Evolutionary conservation across 164 flowering plant genomes (phyloP).

Genomic region (Kingdonia uniflora): DNA sequence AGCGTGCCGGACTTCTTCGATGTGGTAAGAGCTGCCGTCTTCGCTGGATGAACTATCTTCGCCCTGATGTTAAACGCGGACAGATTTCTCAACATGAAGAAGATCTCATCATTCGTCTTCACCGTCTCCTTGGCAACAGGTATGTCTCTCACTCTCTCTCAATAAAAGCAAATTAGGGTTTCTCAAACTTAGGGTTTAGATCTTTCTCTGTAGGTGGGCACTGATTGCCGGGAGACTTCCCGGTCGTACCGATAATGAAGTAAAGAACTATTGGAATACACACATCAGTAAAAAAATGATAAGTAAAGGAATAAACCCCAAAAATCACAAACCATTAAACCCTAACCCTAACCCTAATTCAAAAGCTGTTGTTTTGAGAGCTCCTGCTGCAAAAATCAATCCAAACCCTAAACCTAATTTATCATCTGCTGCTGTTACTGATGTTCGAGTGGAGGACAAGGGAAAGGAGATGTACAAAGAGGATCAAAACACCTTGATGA

Average conservation of each 20-base stretch:
- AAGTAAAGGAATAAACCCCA: slow-evolving; percentile 63
- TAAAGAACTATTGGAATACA: slow-evolving; percentile 75
- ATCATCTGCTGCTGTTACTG: neutral
- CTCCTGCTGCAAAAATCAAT: neutral
- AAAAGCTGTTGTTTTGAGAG: neutral
- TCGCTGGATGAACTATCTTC: slow-evolving; percentile 74
- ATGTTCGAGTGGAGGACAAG: neutral
- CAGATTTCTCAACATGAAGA: slow-evolving; percentile 65
- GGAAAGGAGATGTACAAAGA: neutral
- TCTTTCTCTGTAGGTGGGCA: slow-evolving; percentile 40
- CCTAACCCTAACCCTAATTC: slow-evolving; percentile 9
- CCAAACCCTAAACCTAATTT: slow-evolving; percentile 10
- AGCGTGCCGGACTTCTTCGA: slow-evolving; percentile 53
- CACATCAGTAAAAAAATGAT: slow-evolving; percentile 64
- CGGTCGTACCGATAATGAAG: slow-evolving; percentile 64
- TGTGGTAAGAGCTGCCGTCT: slow-evolving; percentile 81
- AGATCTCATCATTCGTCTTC: slow-evolving; percentile 70
- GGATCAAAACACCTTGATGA: slow-evolving; percentile 6
- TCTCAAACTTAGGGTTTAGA: neutral
- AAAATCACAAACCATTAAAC: slow-evolving; percentile 52
- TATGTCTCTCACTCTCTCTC: slow-evolving; percentile 3
- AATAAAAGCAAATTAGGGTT: neutral
- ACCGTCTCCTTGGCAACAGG: slow-evolving; percentile 72
- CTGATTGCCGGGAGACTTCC: slow-evolving; percentile 71
- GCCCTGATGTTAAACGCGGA: slow-evolving; percentile 64